These are phyloP conservation scores for Plasmodium cynomolgi DNA, from an alignment of 169 alveolate species.

Conservation along the genomic window DNA sequence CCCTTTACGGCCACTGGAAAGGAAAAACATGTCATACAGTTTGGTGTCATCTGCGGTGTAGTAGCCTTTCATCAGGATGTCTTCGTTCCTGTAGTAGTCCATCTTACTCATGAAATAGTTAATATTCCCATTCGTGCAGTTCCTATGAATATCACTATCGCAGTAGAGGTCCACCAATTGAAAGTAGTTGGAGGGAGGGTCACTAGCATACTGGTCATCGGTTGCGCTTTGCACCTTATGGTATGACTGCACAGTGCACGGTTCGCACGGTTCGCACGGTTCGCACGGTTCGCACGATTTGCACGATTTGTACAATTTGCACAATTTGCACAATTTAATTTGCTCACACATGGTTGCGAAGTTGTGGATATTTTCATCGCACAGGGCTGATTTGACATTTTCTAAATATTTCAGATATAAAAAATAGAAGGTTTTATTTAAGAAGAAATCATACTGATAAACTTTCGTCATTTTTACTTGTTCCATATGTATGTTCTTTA, in stretches of 20 bases:
- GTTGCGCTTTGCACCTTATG: neutral
- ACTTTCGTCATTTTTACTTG: constrained; percentile 21
- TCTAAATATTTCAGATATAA: constrained; percentile 46
- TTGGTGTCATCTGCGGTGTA: constrained; percentile 57
- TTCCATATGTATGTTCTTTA: neutral
- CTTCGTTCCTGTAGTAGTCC: constrained; percentile 31
- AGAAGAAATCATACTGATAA: constrained; percentile 35
- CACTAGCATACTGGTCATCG: neutral
- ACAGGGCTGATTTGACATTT: constrained; percentile 16
- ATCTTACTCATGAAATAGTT: constrained; percentile 40
- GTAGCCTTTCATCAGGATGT: constrained; percentile 56
- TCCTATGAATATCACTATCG: constrained; percentile 13
- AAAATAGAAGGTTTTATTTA: constrained; percentile 41
- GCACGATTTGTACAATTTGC: too few relatives aligned
- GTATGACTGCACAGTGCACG: neutral
- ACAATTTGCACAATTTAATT: neutral
- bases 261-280: neutral
- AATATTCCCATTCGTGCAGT: neutral
- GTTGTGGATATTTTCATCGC: constrained; percentile 5
- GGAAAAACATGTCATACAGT: constrained; percentile 19
- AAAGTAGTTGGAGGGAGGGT: neutral
- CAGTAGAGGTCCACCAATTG: constrained; percentile 37
- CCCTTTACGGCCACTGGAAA: constrained; percentile 13
- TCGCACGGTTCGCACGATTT: neutral
- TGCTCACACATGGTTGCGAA: neutral